A percentile compares a stretch with the other conserved stretches of the same genome.
Evolutionary conservation across 345 rosid species (phyloP).

Genomic region (Populus tremula): DNA sequence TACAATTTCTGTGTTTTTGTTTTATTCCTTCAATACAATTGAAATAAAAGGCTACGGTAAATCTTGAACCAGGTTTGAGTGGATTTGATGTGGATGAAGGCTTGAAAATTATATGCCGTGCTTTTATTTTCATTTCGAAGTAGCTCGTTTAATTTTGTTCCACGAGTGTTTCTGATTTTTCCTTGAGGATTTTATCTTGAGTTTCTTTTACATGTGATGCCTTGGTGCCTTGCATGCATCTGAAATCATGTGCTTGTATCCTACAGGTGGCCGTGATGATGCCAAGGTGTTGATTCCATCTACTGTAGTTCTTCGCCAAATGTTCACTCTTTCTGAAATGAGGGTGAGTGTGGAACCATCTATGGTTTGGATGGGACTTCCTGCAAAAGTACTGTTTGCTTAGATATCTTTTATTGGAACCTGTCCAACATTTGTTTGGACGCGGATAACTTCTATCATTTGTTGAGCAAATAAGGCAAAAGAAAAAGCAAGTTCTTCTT

Average conservation of each 20-base stretch:
- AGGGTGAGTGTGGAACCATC: conserved; percentile 42
- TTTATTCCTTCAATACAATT: neutral
- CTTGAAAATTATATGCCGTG: neutral
- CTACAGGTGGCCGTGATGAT: conserved; percentile 90
- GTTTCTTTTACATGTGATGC: neutral
- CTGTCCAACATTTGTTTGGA: neutral
- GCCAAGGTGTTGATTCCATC: conserved; percentile 74
- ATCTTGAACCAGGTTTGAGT: neutral
- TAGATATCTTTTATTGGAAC: neutral
- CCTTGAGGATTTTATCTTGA: neutral
- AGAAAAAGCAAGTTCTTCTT: neutral
- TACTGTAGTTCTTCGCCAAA: conserved; percentile 70
- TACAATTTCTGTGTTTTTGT: neutral
- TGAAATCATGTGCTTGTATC: conserved; percentile 17
- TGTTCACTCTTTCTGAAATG: conserved; percentile 86
- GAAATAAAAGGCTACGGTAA: neutral
- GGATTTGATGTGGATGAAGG: neutral
- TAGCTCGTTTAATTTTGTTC: neutral
- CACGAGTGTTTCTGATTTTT: neutral
- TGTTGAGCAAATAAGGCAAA: neutral
- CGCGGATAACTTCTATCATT: neutral
- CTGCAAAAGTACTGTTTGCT: neutral
- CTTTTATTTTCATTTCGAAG: neutral
- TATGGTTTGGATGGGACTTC: neutral
- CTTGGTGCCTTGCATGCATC: neutral